Base-by-base conservation (phyloP, 306 rosid genomes). In the Trifolium dubium region DNA sequence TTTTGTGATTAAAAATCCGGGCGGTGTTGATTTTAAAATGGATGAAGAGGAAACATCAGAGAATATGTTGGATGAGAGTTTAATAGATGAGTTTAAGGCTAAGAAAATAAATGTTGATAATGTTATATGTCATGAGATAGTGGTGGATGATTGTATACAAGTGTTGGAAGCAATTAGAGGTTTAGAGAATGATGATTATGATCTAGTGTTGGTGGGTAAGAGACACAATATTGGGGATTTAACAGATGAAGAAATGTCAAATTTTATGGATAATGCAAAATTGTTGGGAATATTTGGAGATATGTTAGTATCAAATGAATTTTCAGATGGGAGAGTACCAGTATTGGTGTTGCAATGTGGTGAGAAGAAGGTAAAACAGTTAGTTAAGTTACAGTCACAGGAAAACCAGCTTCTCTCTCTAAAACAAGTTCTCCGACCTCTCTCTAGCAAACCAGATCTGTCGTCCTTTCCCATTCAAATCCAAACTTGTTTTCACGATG, bases 171-270 rank as follows among this genome's bases (percentile, higher is more conserved):
- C 67, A 1, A 67, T 85, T 7, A 18, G 78, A 39, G 23, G 50
- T 1, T 28, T 69, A 10, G 69, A 69, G 15, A 75, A 54, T 0
- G 35, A 70, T 0, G 19, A 69, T 2, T 84, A 75, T 58, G 84
- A 85, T 76, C 85, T 87, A 8, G 80, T 80, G 39, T 67, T 84
- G 79, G 88, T 85, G 9, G 96, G 95, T 0, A 67, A 84, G 46
- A 9, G 83, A 34, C 83, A 81, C 35, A 5, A 4, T 5, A 31
- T 74, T 1, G 64, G 47, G 40, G 28, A 37, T 2, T 11, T 65
- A 6, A 58, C 49, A 0, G 86, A 84, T 43, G 84, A 76, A 49
- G 84, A 82, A 51, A 87, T 85, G 88, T 12, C 49, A 0, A 73
- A 4, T 10, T 81, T 89, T 12, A 53, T 87, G 67, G 91, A 89